A percentile compares a stretch with the other conserved stretches of the same genome.
These are phyloP conservation scores for Paraphoma chrysanthemicola DNA, from an alignment of 2,329 filamentous ascomycete genomes.

Conservation along the genomic window DNA sequence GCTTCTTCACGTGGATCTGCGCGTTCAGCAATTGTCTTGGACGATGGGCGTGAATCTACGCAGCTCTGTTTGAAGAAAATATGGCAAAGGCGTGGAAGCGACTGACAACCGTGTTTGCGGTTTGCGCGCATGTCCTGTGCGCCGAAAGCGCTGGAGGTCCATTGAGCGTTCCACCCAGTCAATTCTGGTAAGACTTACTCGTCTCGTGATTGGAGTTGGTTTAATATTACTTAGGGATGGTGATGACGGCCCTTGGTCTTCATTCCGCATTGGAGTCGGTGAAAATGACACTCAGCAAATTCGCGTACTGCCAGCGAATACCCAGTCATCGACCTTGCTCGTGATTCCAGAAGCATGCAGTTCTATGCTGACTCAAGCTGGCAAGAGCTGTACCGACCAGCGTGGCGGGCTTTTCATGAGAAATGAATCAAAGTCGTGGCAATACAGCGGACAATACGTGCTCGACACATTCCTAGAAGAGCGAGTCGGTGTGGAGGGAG, in stretches of 20 bases:
- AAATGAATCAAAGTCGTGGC: conserved; percentile 44
- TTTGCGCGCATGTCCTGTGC: background rate
- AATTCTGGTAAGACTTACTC: conserved; percentile 26
- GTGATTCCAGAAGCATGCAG: conserved; percentile 45
- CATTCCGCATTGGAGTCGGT: conserved; percentile 40
- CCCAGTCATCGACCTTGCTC: conserved; percentile 45
- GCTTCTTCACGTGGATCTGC: background rate
- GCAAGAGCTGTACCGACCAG: conserved; percentile 32
- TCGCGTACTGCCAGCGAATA: conserved; percentile 39
- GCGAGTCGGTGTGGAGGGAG: conserved; percentile 34
- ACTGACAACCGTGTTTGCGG: conserved; percentile 1
- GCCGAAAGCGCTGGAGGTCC: conserved; percentile 21
- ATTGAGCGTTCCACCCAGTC: conserved; percentile 28
- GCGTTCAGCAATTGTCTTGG: too few relatives aligned
- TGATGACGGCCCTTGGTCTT: conserved; percentile 41
- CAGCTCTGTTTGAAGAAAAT: background rate
- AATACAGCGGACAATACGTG: conserved; percentile 39
- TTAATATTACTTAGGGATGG: conserved; percentile 30
- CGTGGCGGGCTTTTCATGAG: conserved; percentile 39
- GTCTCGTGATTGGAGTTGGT: background rate
- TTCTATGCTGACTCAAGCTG: conserved; percentile 28
- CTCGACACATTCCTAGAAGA: conserved; percentile 36
- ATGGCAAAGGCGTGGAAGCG: conserved; percentile 8
- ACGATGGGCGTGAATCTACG: background rate
- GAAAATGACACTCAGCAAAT: conserved; percentile 33